These are phyloP conservation scores for Aspergillus aculeatus DNA, from an alignment of 2,329 filamentous ascomycete genomes.

Conservation along the genomic window DNA sequence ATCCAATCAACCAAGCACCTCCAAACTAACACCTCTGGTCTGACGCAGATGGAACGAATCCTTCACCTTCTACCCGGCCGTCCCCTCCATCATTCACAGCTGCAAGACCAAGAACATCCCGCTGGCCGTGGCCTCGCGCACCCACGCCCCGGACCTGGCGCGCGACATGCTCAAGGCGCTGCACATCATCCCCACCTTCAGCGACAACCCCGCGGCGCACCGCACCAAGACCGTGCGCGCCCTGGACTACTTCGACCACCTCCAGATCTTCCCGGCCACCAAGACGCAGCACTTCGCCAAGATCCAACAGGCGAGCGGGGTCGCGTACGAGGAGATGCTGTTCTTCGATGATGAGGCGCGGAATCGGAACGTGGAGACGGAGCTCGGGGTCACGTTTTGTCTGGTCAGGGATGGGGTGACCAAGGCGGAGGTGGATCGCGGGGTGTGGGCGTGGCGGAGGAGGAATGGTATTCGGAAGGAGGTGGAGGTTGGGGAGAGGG, in stretches of 20 bases:
- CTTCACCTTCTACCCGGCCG: conserved; percentile 69
- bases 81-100: conserved; percentile 65
- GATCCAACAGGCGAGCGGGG: conserved; percentile 67
- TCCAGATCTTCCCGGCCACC: conserved; percentile 67
- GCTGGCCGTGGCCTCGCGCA: conserved; percentile 77
- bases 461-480: conserved; percentile 55
- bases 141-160: conserved; percentile 74
- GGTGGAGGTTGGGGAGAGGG: conserved; percentile 13
- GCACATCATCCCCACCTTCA: conserved; percentile 53
- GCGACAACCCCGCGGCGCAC: conserved; percentile 36
- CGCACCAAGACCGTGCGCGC: conserved; percentile 50
- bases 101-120: conserved; percentile 55
- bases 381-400: conserved; percentile 79
- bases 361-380: conserved; percentile 74
- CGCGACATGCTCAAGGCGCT: conserved; percentile 76
- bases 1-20: neutral
- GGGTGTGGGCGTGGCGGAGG: conserved; percentile 77
- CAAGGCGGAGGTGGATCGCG: conserved; percentile 73
- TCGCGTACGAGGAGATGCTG: conserved; percentile 79
- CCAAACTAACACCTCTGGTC: conserved; percentile 9
- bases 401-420: conserved; percentile 77
- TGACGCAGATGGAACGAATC: conserved; percentile 56
- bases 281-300: conserved; percentile 84
- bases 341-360: conserved; percentile 93
- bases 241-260: conserved; percentile 55